Percentiles rank a stretch among this genome's conserved stretches.
Evolutionary conservation across 257 asterid genomes (phyloP).

Genomic region (Ocimum tenuiflorum): DNA sequence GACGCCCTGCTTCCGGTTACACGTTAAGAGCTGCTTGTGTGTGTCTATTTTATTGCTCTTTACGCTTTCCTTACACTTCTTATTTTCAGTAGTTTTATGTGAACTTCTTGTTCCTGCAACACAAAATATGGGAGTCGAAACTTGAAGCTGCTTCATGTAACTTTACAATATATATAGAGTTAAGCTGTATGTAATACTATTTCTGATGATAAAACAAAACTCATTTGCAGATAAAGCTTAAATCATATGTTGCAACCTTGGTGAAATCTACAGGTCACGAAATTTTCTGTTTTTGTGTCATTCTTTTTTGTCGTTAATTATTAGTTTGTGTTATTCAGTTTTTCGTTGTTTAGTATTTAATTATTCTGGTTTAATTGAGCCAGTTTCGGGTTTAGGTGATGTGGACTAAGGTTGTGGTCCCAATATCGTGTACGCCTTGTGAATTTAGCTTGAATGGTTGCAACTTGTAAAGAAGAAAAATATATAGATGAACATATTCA

Average conservation of each 20-base stretch:
- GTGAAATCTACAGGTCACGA: background rate
- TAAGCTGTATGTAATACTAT: constrained; percentile 18
- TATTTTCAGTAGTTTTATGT: background rate
- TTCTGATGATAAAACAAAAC: constrained; percentile 13
- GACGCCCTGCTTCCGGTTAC: constrained; percentile 13
- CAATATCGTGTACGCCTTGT: too few relatives aligned
- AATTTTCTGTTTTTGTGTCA: too few relatives aligned
- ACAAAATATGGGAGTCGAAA: background rate
- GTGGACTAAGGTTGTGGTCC: too few relatives aligned
- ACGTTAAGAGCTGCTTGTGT: constrained; percentile 15
- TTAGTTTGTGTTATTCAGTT: too few relatives aligned
- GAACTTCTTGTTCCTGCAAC: too few relatives aligned
- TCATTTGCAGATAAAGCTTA: background rate
- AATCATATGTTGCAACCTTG: background rate
- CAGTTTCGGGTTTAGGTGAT: too few relatives aligned
- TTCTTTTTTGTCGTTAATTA: too few relatives aligned
- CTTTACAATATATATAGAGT: constrained; percentile 1
- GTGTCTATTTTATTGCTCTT: constrained; percentile 15
- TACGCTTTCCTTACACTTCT: background rate
- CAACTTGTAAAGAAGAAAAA: too few relatives aligned
- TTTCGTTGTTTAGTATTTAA: too few relatives aligned
- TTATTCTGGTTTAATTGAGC: too few relatives aligned
- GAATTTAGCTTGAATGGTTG: too few relatives aligned
- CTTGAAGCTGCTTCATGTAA: constrained; percentile 5
- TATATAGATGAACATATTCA: too few relatives aligned